These are phyloP conservation scores for Closterium sp. DNA, from an alignment of 139 green algal genomes.

Conservation along the genomic window DNA sequence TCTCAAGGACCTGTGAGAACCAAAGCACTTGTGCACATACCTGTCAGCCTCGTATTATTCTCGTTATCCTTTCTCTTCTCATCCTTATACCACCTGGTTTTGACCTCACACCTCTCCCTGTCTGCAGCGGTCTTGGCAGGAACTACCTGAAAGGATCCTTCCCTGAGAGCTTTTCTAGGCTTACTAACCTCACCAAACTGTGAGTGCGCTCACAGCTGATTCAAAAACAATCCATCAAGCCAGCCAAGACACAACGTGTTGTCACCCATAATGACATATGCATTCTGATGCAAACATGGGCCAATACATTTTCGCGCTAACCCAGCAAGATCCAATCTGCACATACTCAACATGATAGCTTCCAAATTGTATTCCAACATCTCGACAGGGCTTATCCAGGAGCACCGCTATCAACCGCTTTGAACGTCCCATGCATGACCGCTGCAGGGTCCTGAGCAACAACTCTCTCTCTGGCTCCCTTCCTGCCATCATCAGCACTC, in stretches of 20 bases:
- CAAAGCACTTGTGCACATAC: not conserved
- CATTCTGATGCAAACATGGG: no score
- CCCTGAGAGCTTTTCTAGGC: not conserved
- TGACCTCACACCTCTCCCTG: not conserved
- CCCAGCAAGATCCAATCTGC: no score
- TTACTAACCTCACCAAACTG: not conserved
- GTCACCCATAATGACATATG: no score
- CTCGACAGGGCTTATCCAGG: no score
- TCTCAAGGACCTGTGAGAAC: not conserved
- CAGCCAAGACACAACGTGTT: not conserved
- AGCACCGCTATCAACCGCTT: not conserved
- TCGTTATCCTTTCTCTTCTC: not conserved
- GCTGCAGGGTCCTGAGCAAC: not conserved
- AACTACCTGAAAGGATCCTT: not conserved
- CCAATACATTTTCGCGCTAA: no score
- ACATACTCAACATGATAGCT: no score
- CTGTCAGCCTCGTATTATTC: no score
- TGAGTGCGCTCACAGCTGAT: not conserved
- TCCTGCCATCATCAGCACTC: not conserved
- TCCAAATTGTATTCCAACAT: no score
- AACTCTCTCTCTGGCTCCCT: not conserved
- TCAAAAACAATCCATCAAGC: not conserved
- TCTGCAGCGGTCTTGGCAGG: not conserved
- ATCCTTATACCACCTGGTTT: not conserved
- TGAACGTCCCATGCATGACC: not conserved